Evolutionary conservation across 148 eudicot species (phyloP).

Genomic region (Hydrangea macrophylla): DNA sequence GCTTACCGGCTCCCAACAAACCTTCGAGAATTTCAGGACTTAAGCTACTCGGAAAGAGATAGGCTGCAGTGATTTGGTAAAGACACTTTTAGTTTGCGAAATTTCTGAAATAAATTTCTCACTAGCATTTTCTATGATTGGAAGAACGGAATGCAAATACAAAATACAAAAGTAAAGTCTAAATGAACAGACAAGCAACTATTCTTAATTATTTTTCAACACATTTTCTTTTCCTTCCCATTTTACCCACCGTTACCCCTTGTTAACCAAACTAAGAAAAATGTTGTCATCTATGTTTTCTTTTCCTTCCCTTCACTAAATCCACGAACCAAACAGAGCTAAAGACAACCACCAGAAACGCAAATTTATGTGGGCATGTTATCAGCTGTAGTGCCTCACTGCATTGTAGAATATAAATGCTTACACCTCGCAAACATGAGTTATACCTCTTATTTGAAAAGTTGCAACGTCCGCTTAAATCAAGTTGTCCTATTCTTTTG

Average conservation of each 20-base stretch:
- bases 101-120: neutral
- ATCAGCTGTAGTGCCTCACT: neutral
- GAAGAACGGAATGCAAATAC: neutral
- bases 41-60: conserved; percentile 78
- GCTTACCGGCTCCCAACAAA: conserved; percentile 80
- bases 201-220: too few species aligned
- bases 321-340: too few species aligned
- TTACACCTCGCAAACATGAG: neutral
- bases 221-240: too few species aligned
- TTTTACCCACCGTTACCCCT: too few species aligned
- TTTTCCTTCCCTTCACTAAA: too few species aligned
- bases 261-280: too few species aligned
- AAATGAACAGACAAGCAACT: too few species aligned
- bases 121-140: neutral
- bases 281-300: too few species aligned
- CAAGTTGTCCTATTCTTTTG: neutral
- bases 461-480: neutral
- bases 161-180: neutral
- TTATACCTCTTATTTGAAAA: neutral
- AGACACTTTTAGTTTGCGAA: neutral
- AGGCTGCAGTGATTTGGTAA: conserved; percentile 50
- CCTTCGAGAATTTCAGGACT: conserved; percentile 96
- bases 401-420: neutral
- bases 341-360: neutral
- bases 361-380: neutral